Evolutionary conservation across 805 yeast genomes (phyloP).

Genomic region (Teunomyces kruisii): DNA sequence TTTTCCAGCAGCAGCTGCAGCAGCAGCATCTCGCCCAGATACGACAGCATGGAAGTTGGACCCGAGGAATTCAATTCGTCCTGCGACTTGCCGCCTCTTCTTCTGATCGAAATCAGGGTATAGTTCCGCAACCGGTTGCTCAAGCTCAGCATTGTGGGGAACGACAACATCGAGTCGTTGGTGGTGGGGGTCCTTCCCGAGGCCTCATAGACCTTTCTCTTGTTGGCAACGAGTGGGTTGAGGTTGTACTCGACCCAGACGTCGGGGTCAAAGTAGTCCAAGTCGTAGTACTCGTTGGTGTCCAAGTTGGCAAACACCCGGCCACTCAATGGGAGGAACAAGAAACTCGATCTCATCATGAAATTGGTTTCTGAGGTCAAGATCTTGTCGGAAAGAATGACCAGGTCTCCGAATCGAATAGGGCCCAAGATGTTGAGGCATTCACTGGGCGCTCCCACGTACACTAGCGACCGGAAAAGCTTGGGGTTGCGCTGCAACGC

Average conservation of each 20-base stretch:
- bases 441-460: conserved; percentile 81
- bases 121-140: conserved; percentile 29
- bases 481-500: conserved; percentile 68
- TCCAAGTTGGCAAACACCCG: conserved; percentile 64
- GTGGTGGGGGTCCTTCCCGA: not conserved
- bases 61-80: not conserved
- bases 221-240: conserved; percentile 65
- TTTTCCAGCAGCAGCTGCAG: no score
- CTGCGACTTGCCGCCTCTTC: not conserved
- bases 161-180: conserved; percentile 12
- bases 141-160: conserved; percentile 24
- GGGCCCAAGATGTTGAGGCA: conserved; percentile 90
- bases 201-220: conserved; percentile 27
- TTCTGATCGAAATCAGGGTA: conserved; percentile 11
- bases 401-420: conserved; percentile 75
- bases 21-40: not conserved
- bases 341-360: conserved; percentile 82
- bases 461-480: conserved; percentile 70
- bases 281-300: conserved; percentile 55
- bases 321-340: conserved; percentile 76
- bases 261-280: conserved; percentile 79
- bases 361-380: conserved; percentile 81
- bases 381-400: conserved; percentile 69
- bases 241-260: conserved; percentile 76
- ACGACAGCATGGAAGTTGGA: not conserved